A percentile compares a stretch with the other conserved stretches of the same genome.
Conservation (phyloP, 2,329 filamentous ascomycete genomes). For the Coniella vitis region DNA sequence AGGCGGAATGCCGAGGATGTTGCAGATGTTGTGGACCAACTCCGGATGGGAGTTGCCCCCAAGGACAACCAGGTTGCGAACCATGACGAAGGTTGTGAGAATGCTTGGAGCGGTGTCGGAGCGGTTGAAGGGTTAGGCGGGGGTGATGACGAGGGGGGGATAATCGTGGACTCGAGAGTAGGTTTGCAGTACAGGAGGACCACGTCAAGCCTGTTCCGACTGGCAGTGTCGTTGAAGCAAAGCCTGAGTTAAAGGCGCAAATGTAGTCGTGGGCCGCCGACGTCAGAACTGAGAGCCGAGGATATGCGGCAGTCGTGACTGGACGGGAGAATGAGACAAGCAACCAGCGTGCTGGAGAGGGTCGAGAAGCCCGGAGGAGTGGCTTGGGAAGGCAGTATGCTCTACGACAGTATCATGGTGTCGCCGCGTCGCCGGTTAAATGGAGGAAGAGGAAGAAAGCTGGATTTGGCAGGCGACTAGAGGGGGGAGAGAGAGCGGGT, state of each 20-base stretch:
- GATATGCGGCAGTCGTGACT: constrained; percentile 13
- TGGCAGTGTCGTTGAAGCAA: background rate
- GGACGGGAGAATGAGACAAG: background rate
- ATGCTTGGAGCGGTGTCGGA: constrained; percentile 16
- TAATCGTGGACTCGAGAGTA: background rate
- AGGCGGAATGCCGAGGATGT: constrained; percentile 74
- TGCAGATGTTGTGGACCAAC: constrained; percentile 81
- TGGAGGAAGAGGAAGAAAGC: background rate
- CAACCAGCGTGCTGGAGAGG: background rate
- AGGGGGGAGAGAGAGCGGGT: no score
- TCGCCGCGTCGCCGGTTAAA: background rate
- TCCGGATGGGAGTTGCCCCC: constrained; percentile 89
- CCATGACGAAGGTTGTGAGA: constrained; percentile 50
- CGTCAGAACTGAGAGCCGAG: constrained; percentile 22
- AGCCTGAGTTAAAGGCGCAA: background rate
- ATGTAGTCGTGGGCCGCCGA: constrained; percentile 9
- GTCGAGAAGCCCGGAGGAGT: background rate
- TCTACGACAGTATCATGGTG: constrained; percentile 13
- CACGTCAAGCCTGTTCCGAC: background rate
- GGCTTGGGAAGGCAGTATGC: constrained; percentile 3
- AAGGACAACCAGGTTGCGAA: constrained; percentile 88
- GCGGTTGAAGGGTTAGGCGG: background rate
- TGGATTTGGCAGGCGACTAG: no score
- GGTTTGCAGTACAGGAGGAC: background rate
- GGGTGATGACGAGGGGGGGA: background rate